Conservation (phyloP, 2,329 filamentous ascomycete genomes). For the Lasiodiplodia hormozganensis region DNA sequence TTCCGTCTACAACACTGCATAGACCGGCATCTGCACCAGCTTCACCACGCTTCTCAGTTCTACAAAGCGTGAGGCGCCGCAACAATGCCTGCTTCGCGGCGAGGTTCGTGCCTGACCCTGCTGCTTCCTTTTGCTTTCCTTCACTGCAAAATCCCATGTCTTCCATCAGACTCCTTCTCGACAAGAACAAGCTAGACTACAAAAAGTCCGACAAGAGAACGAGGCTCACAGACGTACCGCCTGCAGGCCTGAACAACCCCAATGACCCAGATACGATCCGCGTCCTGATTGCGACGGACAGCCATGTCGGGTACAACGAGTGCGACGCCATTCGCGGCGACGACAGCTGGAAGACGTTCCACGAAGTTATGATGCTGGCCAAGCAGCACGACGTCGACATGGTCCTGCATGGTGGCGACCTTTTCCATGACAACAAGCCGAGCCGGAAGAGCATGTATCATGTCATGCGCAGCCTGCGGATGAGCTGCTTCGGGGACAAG, state of each 20-base stretch:
- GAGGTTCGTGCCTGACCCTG: neutral
- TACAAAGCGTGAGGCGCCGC: neutral
- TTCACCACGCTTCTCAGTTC: neutral
- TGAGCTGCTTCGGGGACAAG: conserved; percentile 94
- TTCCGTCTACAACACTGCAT: neutral
- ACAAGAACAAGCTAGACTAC: neutral
- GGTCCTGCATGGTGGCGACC: conserved; percentile 91
- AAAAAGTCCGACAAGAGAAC: neutral
- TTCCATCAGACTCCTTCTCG: neutral
- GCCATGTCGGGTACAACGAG: conserved; percentile 96
- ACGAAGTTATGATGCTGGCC: conserved; percentile 91
- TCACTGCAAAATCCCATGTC: neutral
- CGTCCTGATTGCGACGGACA: conserved; percentile 93
- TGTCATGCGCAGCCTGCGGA: conserved; percentile 91
- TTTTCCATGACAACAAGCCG: conserved; percentile 98
- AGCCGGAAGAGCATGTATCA: conserved; percentile 96
- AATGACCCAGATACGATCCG: conserved; percentile 80
- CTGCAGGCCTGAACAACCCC: conserved; percentile 40
- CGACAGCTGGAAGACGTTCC: conserved; percentile 95
- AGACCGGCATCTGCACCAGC: neutral
- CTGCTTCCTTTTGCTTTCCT: neutral
- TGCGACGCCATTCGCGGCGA: conserved; percentile 92
- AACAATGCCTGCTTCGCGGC: conserved; percentile 36
- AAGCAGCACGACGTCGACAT: conserved; percentile 93
- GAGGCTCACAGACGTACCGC: conserved; percentile 26